Conservation (phyloP, 1,284 basidiomycete genomes). For the Taiwanofungus camphoratus region DNA sequence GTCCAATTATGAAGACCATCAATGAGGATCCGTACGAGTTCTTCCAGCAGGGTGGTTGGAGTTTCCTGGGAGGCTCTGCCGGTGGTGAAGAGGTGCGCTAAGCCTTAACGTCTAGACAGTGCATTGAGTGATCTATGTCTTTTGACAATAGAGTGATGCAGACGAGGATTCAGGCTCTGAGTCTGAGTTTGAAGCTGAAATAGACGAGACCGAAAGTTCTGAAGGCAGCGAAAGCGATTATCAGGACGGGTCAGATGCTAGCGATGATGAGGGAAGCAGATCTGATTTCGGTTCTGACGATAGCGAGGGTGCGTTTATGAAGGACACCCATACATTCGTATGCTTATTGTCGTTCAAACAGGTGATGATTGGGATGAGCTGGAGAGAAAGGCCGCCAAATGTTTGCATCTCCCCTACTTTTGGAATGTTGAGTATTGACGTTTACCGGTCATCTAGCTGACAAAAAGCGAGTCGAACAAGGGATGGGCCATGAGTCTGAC, state of each 20-base stretch:
- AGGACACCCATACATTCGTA: no score
- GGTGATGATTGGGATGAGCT: conserved; percentile 96
- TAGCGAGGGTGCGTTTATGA: conserved; percentile 52
- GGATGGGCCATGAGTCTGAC: conserved; percentile 53
- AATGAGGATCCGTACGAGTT: conserved; percentile 95
- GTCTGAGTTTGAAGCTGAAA: conserved; percentile 76
- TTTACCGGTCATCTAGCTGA: conserved; percentile 44
- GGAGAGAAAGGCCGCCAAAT: conserved; percentile 85
- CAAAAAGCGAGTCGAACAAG: conserved; percentile 53
- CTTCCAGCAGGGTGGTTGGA: conserved; percentile 95
- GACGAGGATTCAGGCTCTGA: conserved; percentile 69
- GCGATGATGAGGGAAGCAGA: conserved; percentile 58
- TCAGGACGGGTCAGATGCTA: conserved; percentile 53
- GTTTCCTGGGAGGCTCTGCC: conserved; percentile 77
- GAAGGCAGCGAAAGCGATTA: conserved; percentile 54
- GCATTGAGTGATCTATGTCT: conserved; percentile 4
- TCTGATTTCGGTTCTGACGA: conserved; percentile 66
- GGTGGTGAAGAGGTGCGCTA: conserved; percentile 56
- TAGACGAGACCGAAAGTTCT: conserved; percentile 37
- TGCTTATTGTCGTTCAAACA: no score
- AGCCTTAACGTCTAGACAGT: conserved; percentile 1
- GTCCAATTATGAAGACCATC: conserved; percentile 95
- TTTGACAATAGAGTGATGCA: conserved; percentile 51
- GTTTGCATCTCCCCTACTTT: conserved; percentile 34
- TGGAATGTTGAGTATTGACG: background rate